Percentiles rank a stretch among this genome's conserved stretches.
These are phyloP conservation scores for Stephania japonica DNA, from an alignment of 164 flowering plant genomes.

Conservation along the genomic window DNA sequence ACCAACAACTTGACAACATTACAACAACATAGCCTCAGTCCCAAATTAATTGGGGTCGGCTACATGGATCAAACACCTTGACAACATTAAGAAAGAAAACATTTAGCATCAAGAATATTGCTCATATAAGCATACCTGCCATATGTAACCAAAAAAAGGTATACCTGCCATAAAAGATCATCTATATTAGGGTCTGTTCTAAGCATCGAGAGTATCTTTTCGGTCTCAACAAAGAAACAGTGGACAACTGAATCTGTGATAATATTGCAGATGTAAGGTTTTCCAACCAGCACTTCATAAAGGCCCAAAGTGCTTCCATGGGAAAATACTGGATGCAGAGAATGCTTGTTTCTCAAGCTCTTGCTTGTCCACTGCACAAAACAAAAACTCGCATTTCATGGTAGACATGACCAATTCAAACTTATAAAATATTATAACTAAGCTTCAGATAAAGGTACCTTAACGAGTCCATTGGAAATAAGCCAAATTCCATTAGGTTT, in stretches of 20 bases:
- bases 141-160: no score
- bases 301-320: slow-evolving; percentile 93
- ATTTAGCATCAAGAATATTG: background rate
- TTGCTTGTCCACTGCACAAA: slow-evolving; percentile 69
- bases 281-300: slow-evolving; percentile 71
- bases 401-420: background rate
- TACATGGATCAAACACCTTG: no score
- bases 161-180: slow-evolving; percentile 92
- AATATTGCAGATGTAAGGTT: slow-evolving; percentile 67
- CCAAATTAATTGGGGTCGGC: no score
- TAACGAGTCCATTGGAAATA: slow-evolving; percentile 73
- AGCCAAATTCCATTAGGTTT: slow-evolving; percentile 88
- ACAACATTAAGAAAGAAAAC: no score
- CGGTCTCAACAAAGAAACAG: slow-evolving; percentile 69
- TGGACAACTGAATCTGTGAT: slow-evolving; percentile 72
- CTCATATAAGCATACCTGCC: background rate
- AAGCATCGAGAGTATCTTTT: slow-evolving; percentile 52
- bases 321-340: slow-evolving; percentile 76
- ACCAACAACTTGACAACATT: no score
- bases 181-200: slow-evolving; percentile 63
- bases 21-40: no score
- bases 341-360: slow-evolving; percentile 52
- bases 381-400: slow-evolving; percentile 1
- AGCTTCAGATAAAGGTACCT: slow-evolving; percentile 37
- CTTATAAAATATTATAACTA: background rate